Evolutionary conservation across 2,329 filamentous ascomycete species (phyloP).

Genomic region (Xylariaceae sp.): DNA sequence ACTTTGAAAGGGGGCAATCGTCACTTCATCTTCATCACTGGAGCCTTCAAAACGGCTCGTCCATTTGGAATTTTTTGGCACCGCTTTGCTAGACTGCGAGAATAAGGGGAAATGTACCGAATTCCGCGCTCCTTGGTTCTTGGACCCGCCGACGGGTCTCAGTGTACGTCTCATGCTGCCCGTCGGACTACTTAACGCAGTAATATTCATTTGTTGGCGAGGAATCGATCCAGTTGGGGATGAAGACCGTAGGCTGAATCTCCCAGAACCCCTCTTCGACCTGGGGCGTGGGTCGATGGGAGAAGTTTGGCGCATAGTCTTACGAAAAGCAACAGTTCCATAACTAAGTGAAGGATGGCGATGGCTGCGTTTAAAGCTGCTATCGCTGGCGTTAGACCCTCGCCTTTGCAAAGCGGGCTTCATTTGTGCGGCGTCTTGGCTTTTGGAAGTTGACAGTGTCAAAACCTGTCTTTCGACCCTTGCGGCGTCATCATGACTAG

Average conservation of each 20-base stretch:
- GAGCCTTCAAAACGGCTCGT: constrained; percentile 55
- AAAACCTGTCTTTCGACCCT: constrained; percentile 8
- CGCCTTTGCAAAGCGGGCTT: constrained; percentile 43
- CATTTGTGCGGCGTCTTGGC: constrained; percentile 7
- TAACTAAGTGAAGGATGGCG: constrained; percentile 42
- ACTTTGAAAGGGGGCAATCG: constrained; percentile 40
- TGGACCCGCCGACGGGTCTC: constrained; percentile 36
- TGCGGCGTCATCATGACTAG: constrained; percentile 8
- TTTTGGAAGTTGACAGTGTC: constrained; percentile 7
- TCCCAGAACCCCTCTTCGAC: constrained; percentile 44
- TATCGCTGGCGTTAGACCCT: constrained; percentile 64
- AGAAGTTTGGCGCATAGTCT: constrained; percentile 60
- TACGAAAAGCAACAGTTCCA: constrained; percentile 58
- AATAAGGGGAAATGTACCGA: constrained; percentile 41
- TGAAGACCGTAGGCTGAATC: constrained; percentile 63
- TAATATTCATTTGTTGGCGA: constrained; percentile 39
- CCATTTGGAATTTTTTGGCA: constrained; percentile 20
- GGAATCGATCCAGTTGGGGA: constrained; percentile 59
- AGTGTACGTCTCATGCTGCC: constrained; percentile 41
- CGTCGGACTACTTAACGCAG: constrained; percentile 36
- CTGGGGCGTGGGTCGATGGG: constrained; percentile 34
- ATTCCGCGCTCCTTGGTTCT: constrained; percentile 32
- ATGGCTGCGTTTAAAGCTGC: constrained; percentile 70
- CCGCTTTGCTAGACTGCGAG: constrained; percentile 35
- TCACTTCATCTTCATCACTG: constrained; percentile 52